Evolutionary conservation across 139 green algal genomes (phyloP).

Genomic region (Micractinium sp.): DNA sequence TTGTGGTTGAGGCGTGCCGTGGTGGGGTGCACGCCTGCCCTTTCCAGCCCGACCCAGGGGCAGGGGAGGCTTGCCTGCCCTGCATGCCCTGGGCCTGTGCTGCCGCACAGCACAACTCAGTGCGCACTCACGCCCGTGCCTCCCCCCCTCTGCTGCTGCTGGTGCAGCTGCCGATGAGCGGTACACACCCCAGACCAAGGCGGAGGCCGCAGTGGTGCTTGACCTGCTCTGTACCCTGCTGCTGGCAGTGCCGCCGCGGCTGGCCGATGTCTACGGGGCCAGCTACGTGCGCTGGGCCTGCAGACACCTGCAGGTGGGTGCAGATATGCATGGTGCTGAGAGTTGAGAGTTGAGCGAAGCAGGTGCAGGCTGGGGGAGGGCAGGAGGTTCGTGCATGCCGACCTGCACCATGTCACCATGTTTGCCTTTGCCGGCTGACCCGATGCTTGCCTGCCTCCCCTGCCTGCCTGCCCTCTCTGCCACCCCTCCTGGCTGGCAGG

Average conservation of each 20-base stretch:
- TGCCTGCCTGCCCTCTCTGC: not conserved
- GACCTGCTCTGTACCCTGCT: constrained; percentile 28
- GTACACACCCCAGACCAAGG: not conserved
- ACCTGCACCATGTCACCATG: no score
- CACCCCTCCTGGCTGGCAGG: not conserved
- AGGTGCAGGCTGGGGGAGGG: no score
- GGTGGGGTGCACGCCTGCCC: not conserved
- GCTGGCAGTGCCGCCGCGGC: not conserved
- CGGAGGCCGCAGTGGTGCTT: constrained; percentile 7
- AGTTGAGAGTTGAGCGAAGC: not conserved
- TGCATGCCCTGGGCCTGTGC: not conserved
- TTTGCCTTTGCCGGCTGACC: not conserved
- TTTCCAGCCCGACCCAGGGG: not conserved
- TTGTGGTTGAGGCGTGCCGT: not conserved
- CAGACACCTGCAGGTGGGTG: constrained; percentile 22
- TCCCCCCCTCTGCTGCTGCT: not conserved
- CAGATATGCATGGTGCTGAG: not conserved
- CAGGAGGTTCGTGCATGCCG: no score
- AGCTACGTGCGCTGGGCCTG: constrained; percentile 33
- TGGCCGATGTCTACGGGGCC: not conserved
- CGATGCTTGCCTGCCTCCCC: not conserved
- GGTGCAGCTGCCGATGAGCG: not conserved
- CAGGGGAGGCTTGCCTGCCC: not conserved
- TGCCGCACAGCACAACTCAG: not conserved
- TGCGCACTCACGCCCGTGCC: not conserved